Evolutionary conservation across 768 basidiomycete species (phyloP).

Genomic region (Leccinum truebloodii): DNA sequence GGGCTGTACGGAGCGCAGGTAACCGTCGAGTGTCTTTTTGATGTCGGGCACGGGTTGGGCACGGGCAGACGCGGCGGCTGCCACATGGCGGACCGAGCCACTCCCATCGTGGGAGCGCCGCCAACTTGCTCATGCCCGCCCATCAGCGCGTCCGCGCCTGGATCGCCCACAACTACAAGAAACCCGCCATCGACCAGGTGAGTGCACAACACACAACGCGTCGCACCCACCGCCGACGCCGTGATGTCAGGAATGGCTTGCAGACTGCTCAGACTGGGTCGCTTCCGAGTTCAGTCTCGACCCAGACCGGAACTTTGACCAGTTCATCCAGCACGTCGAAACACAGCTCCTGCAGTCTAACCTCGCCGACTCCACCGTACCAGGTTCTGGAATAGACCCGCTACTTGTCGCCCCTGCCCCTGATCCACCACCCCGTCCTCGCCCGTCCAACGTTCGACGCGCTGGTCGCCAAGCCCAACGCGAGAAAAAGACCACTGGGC

Average conservation of each 20-base stretch:
- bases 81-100: constrained; percentile 2
- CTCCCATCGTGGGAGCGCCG: background rate
- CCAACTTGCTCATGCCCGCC: constrained; percentile 18
- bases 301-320: constrained; percentile 47
- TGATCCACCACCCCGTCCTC: constrained; percentile 8
- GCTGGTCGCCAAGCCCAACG: constrained; percentile 7
- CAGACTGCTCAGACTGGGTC: constrained; percentile 70
- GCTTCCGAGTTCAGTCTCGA: constrained; percentile 46
- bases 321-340: constrained; percentile 57
- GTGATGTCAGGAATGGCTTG: constrained; percentile 66
- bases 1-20: too few relatives aligned
- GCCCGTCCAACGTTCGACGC: constrained; percentile 2
- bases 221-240: constrained; percentile 1
- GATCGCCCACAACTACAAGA: constrained; percentile 56
- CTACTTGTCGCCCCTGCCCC: constrained; percentile 17
- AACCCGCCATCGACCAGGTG: constrained; percentile 65
- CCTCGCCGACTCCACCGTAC: constrained; percentile 68
- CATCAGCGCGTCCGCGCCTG: constrained; percentile 46
- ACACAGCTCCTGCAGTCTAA: constrained; percentile 72
- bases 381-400: constrained; percentile 60
- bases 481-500: constrained; percentile 31
- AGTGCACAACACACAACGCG: constrained; percentile 10
- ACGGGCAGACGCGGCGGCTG: constrained; percentile 54
- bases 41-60: constrained; percentile 75
- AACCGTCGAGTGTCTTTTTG: constrained; percentile 58